These are phyloP conservation scores for Scolecobasidium constrictum DNA, from an alignment of 2,329 filamentous ascomycete species.

Conservation along the genomic window DNA sequence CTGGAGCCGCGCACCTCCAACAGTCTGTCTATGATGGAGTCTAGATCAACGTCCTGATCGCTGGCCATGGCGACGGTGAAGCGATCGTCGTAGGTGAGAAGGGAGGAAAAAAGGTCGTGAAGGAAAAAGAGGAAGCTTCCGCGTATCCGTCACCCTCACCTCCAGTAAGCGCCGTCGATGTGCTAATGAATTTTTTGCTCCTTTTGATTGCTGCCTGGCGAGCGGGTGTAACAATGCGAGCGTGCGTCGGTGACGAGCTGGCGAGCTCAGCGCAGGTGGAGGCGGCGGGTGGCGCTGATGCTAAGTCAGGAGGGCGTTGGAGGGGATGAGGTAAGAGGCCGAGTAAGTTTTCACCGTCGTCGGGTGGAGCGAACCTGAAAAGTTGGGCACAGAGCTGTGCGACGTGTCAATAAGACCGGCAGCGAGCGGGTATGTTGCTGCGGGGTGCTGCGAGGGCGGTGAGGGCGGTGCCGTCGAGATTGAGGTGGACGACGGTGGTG, in stretches of 20 bases:
- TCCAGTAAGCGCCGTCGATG: neutral
- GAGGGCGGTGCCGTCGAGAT: too few species aligned
- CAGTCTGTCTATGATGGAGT: slow-evolving; percentile 98
- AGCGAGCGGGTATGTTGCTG: too few species aligned
- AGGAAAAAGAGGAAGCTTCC: neutral
- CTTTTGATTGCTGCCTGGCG: neutral
- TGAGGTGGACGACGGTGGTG: too few species aligned
- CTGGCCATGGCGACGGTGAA: slow-evolving; percentile 48
- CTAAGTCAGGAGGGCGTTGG: slow-evolving; percentile 2
- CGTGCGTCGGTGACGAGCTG: neutral
- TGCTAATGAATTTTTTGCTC: too few species aligned
- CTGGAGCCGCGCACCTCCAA: slow-evolving; percentile 96
- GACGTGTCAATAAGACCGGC: too few species aligned
- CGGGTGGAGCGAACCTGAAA: neutral
- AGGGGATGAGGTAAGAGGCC: neutral
- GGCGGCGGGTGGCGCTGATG: neutral
- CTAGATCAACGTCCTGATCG: slow-evolving; percentile 87
- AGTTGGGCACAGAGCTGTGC: too few species aligned
- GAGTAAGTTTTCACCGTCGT: neutral
- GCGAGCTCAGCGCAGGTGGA: neutral
- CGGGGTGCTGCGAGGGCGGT: too few species aligned
- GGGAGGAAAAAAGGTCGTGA: neutral
- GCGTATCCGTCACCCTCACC: neutral
- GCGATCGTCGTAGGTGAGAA: neutral
- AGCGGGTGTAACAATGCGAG: neutral